Evolutionary conservation across 169 alveolate genomes (phyloP), one percentile per base, ranked within the genome.

Genomic region (Plasmodium fragile): DNA sequence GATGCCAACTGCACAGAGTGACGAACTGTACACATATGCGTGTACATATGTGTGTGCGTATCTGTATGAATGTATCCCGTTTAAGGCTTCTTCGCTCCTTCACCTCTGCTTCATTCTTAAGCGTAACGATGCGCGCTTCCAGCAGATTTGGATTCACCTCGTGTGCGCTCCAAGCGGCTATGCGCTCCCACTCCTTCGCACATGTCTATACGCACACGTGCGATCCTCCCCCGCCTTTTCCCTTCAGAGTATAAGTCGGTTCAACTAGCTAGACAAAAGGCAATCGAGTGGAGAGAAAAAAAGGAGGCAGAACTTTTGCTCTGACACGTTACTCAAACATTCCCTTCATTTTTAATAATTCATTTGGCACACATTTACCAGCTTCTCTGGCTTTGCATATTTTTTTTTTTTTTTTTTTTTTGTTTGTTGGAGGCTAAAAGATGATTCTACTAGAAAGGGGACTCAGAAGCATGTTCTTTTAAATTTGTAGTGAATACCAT

Each of bases 231-330:
- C 34, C 53, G 30, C 49, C 39, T 22, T 7, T 43, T 41, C 36
- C 85, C 43, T 85, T 73, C 70, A 85, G 93, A 85, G 36, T 85
- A 85, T 75, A 85, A 85, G 79, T 85, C 93, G 22, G 93, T 85
- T 22, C 93, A 85, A 22, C 53, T 85, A 28, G 93, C 93, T 32
- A 85, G 93, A 34, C 93, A 85, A 53, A 85, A 85, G 79, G 93
- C 93, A 25, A 85, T 85, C n/a, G 93, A 85, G 45, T 85, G 93
- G 93, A 85, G 93, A 77, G 93, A 85, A 77, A 85, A 53, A 43
- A 85, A 85, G 69, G 93, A 85, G 79, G 93, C 84, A 32, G 85
- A 85, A 73, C 84, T 85, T 41, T 30, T 85, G 78, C 69, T 85
- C 16, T 85, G 80, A 85, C 18, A 52, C 77, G 39, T 77, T 77